Percentiles rank a stretch among this genome's conserved stretches.
These are phyloP conservation scores for Ceriops zippeliana DNA, from an alignment of 345 rosid species.

Conservation along the genomic window DNA sequence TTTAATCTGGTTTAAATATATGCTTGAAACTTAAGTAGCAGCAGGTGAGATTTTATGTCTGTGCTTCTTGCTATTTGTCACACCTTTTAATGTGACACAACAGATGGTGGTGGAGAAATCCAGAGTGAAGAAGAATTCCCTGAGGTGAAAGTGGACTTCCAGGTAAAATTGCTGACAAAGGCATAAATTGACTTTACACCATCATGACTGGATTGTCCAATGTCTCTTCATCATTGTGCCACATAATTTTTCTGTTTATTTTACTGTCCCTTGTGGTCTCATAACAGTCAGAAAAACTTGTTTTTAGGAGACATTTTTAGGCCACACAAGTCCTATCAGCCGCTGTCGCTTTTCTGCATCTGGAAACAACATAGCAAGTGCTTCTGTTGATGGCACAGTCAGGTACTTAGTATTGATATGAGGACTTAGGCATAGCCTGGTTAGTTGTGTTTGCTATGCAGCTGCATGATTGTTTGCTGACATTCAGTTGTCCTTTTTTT, in stretches of 20 bases:
- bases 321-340: conserved; percentile 69
- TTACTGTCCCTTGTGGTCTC: not conserved
- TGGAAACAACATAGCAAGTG: conserved; percentile 73
- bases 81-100: conserved; percentile 16
- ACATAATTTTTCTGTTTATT: not conserved
- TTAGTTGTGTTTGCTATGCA: conserved; percentile 5
- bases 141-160: conserved; percentile 68
- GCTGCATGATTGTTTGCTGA: conserved; percentile 14
- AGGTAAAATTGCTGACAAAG: conserved; percentile 33
- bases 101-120: conserved; percentile 41
- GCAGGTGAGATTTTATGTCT: not conserved
- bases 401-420: conserved; percentile 39
- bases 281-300: conserved; percentile 7
- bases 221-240: not conserved
- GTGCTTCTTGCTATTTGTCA: conserved; percentile 7
- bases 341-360: conserved; percentile 72
- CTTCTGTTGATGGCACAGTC: conserved; percentile 74
- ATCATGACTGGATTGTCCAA: not conserved
- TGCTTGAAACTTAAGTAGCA: not conserved
- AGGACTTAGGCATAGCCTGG: conserved; percentile 13
- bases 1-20: not conserved
- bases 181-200: not conserved
- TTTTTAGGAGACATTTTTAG: conserved; percentile 63
- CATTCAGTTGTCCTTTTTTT: not conserved
- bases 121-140: conserved; percentile 54